Evolutionary conservation across 257 asterid genomes (phyloP), one percentile per base, ranked within the genome.

Genomic region (Echium plantagineum): DNA sequence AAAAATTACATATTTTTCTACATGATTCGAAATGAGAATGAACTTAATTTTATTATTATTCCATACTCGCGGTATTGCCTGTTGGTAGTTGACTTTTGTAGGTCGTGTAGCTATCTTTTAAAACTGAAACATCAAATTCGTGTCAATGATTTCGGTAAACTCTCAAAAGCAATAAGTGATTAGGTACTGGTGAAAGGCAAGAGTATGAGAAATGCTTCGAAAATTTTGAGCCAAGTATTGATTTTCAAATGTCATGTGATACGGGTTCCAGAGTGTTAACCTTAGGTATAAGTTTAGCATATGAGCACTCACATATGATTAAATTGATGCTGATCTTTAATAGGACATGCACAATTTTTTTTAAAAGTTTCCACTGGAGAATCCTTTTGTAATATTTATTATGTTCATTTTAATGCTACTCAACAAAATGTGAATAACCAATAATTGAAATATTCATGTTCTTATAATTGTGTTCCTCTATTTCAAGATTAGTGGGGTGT

Each of bases 401-500:
- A 7, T 1, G 49, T 10, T 42, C 49, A 1, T 42, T 12, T 42
- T 42, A 42, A 42, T 42, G 17, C 49, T 42, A 42, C 17, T 42
- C 49, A 42, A 10, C 49, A 42, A 10, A 13, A 12, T 42, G 17
- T 42, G 48, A 42, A 42, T 42, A 42, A 42, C 48, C 48, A 42
- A 42, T 42, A 42, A 12, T 42, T 42, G 8, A 1, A 42, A 42
- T 42, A 42, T 42, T 16, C 7, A 42, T 42, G 10, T 42, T 8
- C 6, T 12, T 10, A 42, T 42, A 42, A 42, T 61, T 91, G 95
- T 55, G 96, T 88, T 38, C 75, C 82, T 82, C 22, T n/a, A n/a
- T 7, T 65, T 74, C 64, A 54, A 63, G 51, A 54, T 38, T 76
- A 91, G 98, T 88, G 98, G 95, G 98, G 97, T 57, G 90, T 86